Percentiles rank a stretch among this genome's conserved stretches.
These are phyloP conservation scores for Alternaria triticina DNA, from an alignment of 2,329 filamentous ascomycete genomes.

Conservation along the genomic window DNA sequence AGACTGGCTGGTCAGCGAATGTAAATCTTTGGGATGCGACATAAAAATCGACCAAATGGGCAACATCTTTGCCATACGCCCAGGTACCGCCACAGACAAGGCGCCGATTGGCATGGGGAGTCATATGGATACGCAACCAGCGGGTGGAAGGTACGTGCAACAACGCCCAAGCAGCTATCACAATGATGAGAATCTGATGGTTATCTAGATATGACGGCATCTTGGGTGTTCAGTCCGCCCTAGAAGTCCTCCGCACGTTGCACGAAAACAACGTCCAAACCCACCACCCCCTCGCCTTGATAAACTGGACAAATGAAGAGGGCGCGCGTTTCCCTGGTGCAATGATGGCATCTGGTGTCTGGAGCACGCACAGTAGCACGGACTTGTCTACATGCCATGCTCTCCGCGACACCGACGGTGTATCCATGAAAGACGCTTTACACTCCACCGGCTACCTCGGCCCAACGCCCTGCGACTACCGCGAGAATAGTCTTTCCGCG, in stretches of 20 bases:
- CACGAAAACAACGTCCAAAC: conserved; percentile 42
- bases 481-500: conserved; percentile 67
- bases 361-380: conserved; percentile 62
- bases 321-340: conserved; percentile 77
- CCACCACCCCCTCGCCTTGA: conserved; percentile 70
- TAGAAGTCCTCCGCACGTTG: conserved; percentile 48
- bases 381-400: conserved; percentile 35
- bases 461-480: conserved; percentile 59
- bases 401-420: conserved; percentile 57
- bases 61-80: conserved; percentile 42
- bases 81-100: conserved; percentile 53
- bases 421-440: conserved; percentile 51
- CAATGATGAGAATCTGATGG: background rate
- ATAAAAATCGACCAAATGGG: conserved; percentile 46
- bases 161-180: fast-evolving
- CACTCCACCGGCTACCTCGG: conserved; percentile 43
- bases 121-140: conserved; percentile 63
- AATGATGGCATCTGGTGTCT: conserved; percentile 76
- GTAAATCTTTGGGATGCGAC: conserved; percentile 34
- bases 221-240: conserved; percentile 70
- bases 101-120: conserved; percentile 50
- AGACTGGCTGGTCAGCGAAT: conserved; percentile 40
- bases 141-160: conserved; percentile 24
- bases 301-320: conserved; percentile 84
- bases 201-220: conserved; percentile 71